A percentile compares a stretch with the other conserved stretches of the same genome.
These are phyloP conservation scores for Combretum micranthum DNA, from an alignment of 345 rosid genomes.

Conservation along the genomic window DNA sequence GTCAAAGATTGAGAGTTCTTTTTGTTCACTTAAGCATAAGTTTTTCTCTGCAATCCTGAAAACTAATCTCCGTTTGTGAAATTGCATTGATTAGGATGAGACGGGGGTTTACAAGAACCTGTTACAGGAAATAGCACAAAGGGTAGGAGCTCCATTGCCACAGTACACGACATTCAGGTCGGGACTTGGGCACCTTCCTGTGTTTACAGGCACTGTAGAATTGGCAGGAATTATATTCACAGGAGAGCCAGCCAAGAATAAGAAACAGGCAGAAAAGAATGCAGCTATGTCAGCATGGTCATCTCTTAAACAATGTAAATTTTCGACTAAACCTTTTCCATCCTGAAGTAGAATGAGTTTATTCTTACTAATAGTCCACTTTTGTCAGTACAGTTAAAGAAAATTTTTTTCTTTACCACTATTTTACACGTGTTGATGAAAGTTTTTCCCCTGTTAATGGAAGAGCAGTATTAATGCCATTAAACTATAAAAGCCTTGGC, in stretches of 20 bases:
- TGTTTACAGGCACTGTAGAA: constrained; percentile 88
- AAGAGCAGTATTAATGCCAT: no score
- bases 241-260: constrained; percentile 91
- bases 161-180: constrained; percentile 83
- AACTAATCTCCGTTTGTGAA: no score
- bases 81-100: constrained; percentile 63
- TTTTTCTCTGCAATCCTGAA: constrained; percentile 11
- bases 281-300: constrained; percentile 99
- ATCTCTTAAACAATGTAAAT: constrained; percentile 82
- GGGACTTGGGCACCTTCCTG: constrained; percentile 95
- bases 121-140: constrained; percentile 90
- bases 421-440: no score
- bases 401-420: no score
- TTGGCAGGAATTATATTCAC: constrained; percentile 84
- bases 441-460: no score
- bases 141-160: constrained; percentile 92
- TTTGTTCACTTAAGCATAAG: no score
- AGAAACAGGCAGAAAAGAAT: constrained; percentile 99
- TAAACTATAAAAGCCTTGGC: no score
- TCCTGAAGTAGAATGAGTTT: no score
- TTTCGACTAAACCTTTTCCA: neutral
- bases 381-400: no score
- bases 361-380: no score
- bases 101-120: constrained; percentile 98
- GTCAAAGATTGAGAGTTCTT: no score